Percentiles rank a stretch among this genome's conserved stretches.
Evolutionary conservation across 345 rosid genomes (phyloP).

Genomic region (Hirschfeldia incana): DNA sequence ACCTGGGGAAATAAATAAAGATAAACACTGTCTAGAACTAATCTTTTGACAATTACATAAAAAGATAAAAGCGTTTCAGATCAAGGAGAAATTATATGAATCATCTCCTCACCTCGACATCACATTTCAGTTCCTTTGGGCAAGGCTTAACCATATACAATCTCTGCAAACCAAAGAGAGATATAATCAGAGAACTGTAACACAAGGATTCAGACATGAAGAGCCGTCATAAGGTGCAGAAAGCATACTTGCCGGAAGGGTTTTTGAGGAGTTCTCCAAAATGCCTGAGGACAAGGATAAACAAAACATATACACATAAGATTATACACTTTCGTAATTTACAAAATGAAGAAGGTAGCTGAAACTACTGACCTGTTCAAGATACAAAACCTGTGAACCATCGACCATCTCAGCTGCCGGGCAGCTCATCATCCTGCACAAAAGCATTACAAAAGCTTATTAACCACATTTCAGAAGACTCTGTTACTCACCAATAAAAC

Average conservation of each 20-base stretch:
- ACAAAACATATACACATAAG: background rate
- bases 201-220: background rate
- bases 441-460: background rate
- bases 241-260: conserved; percentile 79
- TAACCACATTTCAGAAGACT: background rate
- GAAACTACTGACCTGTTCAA: conserved; percentile 58
- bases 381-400: conserved; percentile 72
- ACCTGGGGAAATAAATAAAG: conserved; percentile 38
- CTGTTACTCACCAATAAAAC: background rate
- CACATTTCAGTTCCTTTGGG: conserved; percentile 83
- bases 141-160: conserved; percentile 87
- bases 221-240: background rate
- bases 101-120: conserved; percentile 67
- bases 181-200: background rate
- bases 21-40: background rate
- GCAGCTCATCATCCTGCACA: conserved; percentile 66
- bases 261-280: conserved; percentile 87
- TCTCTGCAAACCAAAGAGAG: conserved; percentile 50
- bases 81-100: background rate
- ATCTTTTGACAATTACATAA: background rate
- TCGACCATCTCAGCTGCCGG: conserved; percentile 91
- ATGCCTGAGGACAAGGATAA: conserved; percentile 48
- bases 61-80: background rate
- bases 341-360: conserved; percentile 10
- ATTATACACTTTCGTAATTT: background rate